Conservation (phyloP, 2,329 filamentous ascomycete species). For the Xylariaceae sp. region DNA sequence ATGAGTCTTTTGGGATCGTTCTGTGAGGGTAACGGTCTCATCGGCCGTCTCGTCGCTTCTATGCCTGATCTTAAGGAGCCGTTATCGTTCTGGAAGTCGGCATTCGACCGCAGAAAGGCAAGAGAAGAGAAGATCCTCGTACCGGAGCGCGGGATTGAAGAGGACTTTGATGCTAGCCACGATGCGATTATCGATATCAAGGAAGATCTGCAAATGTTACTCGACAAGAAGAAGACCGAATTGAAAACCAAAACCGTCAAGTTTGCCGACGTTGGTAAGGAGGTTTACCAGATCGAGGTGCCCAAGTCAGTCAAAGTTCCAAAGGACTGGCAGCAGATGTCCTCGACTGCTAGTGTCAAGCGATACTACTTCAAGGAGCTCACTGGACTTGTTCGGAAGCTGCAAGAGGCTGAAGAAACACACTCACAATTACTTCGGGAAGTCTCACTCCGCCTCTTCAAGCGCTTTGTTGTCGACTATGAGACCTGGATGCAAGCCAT, state of each 20-base stretch:
- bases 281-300: conserved; percentile 92
- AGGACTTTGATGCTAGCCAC: conserved; percentile 83
- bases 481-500: conserved; percentile 82
- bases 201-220: conserved; percentile 61
- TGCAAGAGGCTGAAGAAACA: conserved; percentile 91
- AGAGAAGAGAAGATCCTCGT: conserved; percentile 76
- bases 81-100: conserved; percentile 80
- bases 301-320: conserved; percentile 83
- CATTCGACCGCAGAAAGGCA: conserved; percentile 79
- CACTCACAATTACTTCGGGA: conserved; percentile 88
- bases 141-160: conserved; percentile 80
- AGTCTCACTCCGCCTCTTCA: conserved; percentile 75
- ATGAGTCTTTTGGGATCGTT: conserved; percentile 72
- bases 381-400: conserved; percentile 71
- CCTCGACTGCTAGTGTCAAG: conserved; percentile 81
- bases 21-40: conserved; percentile 71
- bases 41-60: conserved; percentile 72
- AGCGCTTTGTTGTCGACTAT: conserved; percentile 84
- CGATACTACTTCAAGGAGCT: conserved; percentile 90
- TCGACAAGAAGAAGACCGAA: conserved; percentile 66
- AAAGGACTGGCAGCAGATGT: conserved; percentile 92
- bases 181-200: conserved; percentile 72
- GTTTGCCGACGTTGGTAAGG: conserved; percentile 85
- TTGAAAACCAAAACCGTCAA: conserved; percentile 69
- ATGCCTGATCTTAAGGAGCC: conserved; percentile 80